Evolutionary conservation across 257 asterid species (phyloP).

Genomic region (Nyctanthes arbortristis): DNA sequence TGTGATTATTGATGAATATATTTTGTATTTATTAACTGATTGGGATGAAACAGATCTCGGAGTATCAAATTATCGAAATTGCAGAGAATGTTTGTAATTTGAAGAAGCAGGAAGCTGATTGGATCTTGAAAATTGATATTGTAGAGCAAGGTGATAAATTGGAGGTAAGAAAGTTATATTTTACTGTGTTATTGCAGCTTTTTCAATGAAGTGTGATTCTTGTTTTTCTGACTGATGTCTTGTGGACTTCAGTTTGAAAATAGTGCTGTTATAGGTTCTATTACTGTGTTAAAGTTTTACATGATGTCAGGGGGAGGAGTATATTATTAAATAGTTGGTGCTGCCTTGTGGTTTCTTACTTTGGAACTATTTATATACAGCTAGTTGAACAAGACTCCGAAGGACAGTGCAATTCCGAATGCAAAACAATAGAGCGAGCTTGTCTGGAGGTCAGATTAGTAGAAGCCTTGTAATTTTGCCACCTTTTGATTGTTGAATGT

Average conservation of each 20-base stretch:
- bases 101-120: conserved; percentile 96
- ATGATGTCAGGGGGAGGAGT: background rate
- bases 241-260: background rate
- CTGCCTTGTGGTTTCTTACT: conserved; percentile 25
- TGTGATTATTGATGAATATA: conserved; percentile 1
- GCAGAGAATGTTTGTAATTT: conserved; percentile 92
- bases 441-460: conserved; percentile 78
- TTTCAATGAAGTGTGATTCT: background rate
- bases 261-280: background rate
- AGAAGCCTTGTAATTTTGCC: background rate
- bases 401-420: conserved; percentile 89
- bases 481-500: background rate
- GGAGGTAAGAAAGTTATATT: conserved; percentile 49
- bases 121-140: conserved; percentile 96
- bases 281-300: background rate
- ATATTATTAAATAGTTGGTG: background rate
- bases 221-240: background rate
- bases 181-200: too few species aligned
- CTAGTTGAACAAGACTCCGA: conserved; percentile 91
- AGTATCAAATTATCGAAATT: conserved; percentile 83
- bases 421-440: conserved; percentile 96
- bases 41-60: conserved; percentile 57
- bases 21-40: background rate
- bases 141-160: conserved; percentile 79
- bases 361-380: conserved; percentile 44